Conservation (phyloP, 2,329 filamentous ascomycete species). For the Pseudocercospora fuligena region DNA sequence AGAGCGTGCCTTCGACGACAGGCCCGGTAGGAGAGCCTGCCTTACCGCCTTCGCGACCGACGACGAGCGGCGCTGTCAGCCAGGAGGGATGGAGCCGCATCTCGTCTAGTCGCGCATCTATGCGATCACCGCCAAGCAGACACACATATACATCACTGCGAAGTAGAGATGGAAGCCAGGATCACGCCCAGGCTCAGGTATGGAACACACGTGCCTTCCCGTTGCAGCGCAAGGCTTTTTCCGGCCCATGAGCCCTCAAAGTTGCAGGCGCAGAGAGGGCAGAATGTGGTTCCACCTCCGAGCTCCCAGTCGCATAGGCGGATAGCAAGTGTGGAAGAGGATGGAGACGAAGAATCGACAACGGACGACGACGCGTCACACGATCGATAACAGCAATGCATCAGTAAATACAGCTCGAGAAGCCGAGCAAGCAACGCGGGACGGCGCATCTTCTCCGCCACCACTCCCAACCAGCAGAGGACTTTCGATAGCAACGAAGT, state of each 20-base stretch:
- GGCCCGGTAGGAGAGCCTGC: constrained; percentile 55
- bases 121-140: constrained; percentile 27
- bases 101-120: constrained; percentile 21
- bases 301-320: constrained; percentile 21
- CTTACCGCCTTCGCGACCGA: constrained; percentile 53
- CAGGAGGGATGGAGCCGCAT: constrained; percentile 14
- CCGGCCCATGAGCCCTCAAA: constrained; percentile 96
- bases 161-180: constrained; percentile 14
- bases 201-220: constrained; percentile 83
- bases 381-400: constrained; percentile 64
- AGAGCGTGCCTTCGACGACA: constrained; percentile 42
- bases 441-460: constrained; percentile 44
- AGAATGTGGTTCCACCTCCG: constrained; percentile 38
- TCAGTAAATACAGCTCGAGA: constrained; percentile 56
- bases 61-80: constrained; percentile 23
- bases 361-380: constrained; percentile 47
- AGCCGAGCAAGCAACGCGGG: constrained; percentile 38
- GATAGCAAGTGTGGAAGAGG: constrained; percentile 24
- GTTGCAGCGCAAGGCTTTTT: constrained; percentile 91
- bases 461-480: constrained; percentile 71
- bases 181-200: constrained; percentile 62
- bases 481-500: constrained; percentile 68
- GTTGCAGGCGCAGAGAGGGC: constrained; percentile 84
- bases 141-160: constrained; percentile 16
- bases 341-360: constrained; percentile 29